Percentiles rank a stretch among this genome's conserved stretches.
Evolutionary conservation across 2,329 filamentous ascomycete species (phyloP).

Genomic region (Samsoniella hepiali): DNA sequence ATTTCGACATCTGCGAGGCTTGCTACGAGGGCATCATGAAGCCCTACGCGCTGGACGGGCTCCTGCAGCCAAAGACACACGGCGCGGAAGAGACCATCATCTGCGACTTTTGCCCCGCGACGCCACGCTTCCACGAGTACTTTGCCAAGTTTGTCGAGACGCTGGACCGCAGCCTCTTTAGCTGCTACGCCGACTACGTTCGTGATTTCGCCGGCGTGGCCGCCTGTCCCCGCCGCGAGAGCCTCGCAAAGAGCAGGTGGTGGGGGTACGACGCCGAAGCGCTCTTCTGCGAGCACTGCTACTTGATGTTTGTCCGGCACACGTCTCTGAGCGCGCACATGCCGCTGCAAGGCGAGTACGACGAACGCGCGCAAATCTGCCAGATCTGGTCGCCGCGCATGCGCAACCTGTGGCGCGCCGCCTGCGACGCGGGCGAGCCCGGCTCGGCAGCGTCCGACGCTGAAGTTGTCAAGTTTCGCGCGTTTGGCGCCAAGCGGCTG

Average conservation of each 20-base stretch:
- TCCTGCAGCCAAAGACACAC: conserved; percentile 28
- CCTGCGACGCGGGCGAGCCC: conserved; percentile 27
- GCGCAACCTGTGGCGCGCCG: conserved; percentile 33
- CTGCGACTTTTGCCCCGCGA: conserved; percentile 31
- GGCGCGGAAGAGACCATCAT: conserved; percentile 24
- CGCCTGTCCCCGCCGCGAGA: conserved; percentile 29
- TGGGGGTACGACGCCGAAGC: conserved; percentile 33
- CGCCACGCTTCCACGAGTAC: conserved; percentile 27
- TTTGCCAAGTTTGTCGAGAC: conserved; percentile 29
- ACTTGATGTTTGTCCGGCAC: conserved; percentile 29
- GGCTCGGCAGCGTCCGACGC: conserved; percentile 27
- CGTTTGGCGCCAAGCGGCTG: conserved; percentile 27
- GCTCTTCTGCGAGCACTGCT: conserved; percentile 35
- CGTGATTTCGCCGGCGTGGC: conserved; percentile 29
- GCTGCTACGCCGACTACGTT: conserved; percentile 29
- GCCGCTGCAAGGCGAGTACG: conserved; percentile 26
- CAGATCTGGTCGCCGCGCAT: conserved; percentile 39
- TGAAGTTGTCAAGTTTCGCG: conserved; percentile 28
- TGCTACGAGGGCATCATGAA: conserved; percentile 32
- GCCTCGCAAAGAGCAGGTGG: conserved; percentile 29
- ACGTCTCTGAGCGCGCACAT: conserved; percentile 28
- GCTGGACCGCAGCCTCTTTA: conserved; percentile 32
- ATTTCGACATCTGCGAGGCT: conserved; percentile 32
- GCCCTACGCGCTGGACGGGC: conserved; percentile 26
- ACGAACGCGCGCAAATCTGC: conserved; percentile 31